Percentiles rank a stretch among this genome's conserved stretches.
Evolutionary conservation across 345 rosid species (phyloP).

Genomic region (Raphanus raphanistrum): DNA sequence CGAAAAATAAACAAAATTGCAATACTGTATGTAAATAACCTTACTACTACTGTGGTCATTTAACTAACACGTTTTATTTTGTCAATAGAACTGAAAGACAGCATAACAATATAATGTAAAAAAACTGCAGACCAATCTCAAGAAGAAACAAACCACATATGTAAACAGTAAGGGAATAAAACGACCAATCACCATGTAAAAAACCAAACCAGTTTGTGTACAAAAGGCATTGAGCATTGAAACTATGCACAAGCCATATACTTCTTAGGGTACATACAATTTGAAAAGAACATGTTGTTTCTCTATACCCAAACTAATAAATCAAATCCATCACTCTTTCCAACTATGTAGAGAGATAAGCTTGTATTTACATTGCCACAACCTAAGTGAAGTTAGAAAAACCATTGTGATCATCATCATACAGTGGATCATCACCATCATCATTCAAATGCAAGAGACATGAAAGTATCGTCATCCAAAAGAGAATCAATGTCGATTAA

Average conservation of each 20-base stretch:
- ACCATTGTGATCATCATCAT: slow-evolving; percentile 13
- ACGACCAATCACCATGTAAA: slow-evolving; percentile 19
- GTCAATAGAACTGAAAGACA: not conserved
- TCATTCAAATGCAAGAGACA: slow-evolving; percentile 74
- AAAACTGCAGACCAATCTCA: not conserved
- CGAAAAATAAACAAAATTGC: too few relatives aligned
- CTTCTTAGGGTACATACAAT: slow-evolving; percentile 30
- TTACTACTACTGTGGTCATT: not conserved
- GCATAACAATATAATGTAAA: not conserved
- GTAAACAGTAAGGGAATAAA: not conserved
- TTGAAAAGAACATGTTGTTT: slow-evolving; percentile 12
- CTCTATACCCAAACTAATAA: slow-evolving; percentile 24
- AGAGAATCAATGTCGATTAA: slow-evolving; percentile 58
- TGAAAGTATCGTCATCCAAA: slow-evolving; percentile 71
- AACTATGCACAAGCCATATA: slow-evolving; percentile 6
- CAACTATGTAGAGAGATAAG: slow-evolving; percentile 11
- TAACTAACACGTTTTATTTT: not conserved
- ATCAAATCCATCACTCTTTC: slow-evolving; percentile 9
- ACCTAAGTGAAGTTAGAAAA: slow-evolving; percentile 30
- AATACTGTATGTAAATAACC: not conserved
- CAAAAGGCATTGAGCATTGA: not conserved
- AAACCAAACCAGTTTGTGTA: slow-evolving; percentile 20
- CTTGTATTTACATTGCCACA: slow-evolving; percentile 32
- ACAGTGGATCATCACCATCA: slow-evolving; percentile 32
- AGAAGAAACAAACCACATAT: not conserved